Conservation (phyloP, 2,329 filamentous ascomycete genomes). For the Calonectria hawksworthii region DNA sequence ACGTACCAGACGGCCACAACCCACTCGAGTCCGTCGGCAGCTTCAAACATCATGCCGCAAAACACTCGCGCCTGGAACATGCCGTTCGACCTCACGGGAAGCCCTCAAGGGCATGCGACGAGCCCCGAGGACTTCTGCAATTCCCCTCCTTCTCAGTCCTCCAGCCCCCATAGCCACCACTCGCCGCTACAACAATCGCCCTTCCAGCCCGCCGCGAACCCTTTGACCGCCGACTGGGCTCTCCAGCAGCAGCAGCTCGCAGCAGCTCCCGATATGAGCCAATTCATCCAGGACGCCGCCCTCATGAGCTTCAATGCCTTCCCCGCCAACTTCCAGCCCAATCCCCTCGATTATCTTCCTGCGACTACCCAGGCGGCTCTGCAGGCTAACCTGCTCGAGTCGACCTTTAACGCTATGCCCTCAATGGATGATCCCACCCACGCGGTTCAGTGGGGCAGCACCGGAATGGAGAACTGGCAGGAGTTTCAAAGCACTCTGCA, state of each 20-base stretch:
- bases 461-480: conserved; percentile 81
- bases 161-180: conserved; percentile 67
- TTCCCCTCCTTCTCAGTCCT: conserved; percentile 64
- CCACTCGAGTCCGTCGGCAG: conserved; percentile 51
- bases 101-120: conserved; percentile 59
- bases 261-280: conserved; percentile 61
- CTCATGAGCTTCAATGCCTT: conserved; percentile 70
- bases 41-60: conserved; percentile 52
- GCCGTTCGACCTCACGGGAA: conserved; percentile 65
- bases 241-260: conserved; percentile 67
- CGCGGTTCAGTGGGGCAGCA: conserved; percentile 70
- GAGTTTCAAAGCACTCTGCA: conserved; percentile 78
- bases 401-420: conserved; percentile 71
- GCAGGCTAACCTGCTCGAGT: conserved; percentile 74
- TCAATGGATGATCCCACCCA: conserved; percentile 69
- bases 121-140: conserved; percentile 65
- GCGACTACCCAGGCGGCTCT: conserved; percentile 74
- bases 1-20: conserved; percentile 44
- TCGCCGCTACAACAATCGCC: conserved; percentile 67
- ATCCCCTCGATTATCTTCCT: conserved; percentile 72
- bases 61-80: conserved; percentile 63
- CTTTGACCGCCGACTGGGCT: conserved; percentile 71
- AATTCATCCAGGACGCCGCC: conserved; percentile 70
- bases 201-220: conserved; percentile 65
- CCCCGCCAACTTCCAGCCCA: conserved; percentile 65